A percentile compares a stretch with the other conserved stretches of the same genome.
Evolutionary conservation across 202 grass and related monocot genomes (phyloP).

Genomic region (Carex arenaria): DNA sequence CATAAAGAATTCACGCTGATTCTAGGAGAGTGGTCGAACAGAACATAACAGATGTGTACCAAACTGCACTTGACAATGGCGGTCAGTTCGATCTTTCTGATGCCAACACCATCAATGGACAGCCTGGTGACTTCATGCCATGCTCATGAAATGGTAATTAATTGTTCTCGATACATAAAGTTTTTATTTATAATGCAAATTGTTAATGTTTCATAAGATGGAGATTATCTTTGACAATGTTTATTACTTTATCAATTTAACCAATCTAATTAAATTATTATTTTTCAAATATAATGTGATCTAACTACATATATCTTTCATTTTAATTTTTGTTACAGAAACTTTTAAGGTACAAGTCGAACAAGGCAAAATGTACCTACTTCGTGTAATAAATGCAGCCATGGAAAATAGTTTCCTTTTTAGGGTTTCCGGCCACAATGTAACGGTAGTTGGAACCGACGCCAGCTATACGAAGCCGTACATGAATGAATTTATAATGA

Average conservation of each 20-base stretch:
- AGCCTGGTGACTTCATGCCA: conserved; percentile 48
- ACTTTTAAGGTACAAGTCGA: conserved; percentile 34
- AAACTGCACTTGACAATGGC: conserved; percentile 13
- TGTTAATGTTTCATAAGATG: neutral
- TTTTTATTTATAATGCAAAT: neutral
- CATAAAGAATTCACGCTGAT: conserved; percentile 50
- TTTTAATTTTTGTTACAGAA: neutral
- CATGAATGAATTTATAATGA: conserved; percentile 45
- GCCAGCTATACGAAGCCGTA: conserved; percentile 64
- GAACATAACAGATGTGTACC: conserved; percentile 20
- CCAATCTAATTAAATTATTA: neutral
- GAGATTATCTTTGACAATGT: neutral
- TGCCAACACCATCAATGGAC: conserved; percentile 71
- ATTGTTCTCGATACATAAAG: neutral
- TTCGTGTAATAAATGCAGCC: conserved; percentile 55
- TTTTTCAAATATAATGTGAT: neutral
- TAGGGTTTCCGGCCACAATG: conserved; percentile 34
- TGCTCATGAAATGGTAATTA: conserved; percentile 38
- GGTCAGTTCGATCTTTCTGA: conserved; percentile 21
- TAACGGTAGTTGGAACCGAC: conserved; percentile 70
- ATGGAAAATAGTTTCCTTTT: conserved; percentile 53
- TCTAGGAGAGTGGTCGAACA: conserved; percentile 60
- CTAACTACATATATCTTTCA: neutral
- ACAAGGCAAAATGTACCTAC: conserved; percentile 46
- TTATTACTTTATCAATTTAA: neutral